Evolutionary conservation across 495 filamentous ascomycete species (phyloP).

Genomic region (Gamarada debralockiae): DNA sequence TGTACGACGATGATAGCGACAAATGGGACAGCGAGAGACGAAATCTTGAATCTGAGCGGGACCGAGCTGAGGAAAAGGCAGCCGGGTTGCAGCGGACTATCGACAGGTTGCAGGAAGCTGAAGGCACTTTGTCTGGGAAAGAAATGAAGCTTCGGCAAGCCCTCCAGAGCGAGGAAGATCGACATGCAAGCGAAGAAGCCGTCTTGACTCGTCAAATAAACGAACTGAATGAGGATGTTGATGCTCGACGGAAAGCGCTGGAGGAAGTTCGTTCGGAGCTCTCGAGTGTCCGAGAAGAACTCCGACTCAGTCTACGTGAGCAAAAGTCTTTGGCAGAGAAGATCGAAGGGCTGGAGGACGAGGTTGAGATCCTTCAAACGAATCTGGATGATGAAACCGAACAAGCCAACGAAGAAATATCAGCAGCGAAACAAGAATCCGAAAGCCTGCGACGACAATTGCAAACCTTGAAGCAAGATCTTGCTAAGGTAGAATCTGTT

Average conservation of each 20-base stretch:
- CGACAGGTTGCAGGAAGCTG: conserved; percentile 63
- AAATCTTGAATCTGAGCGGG: conserved; percentile 59
- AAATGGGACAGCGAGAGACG: conserved; percentile 66
- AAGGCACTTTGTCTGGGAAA: conserved; percentile 61
- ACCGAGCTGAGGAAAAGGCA: conserved; percentile 64
- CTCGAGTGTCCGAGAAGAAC: conserved; percentile 59
- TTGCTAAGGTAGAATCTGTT: conserved; percentile 36
- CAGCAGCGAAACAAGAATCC: conserved; percentile 42
- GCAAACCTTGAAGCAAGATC: conserved; percentile 37
- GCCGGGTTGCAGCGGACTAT: conserved; percentile 68
- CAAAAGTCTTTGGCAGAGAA: conserved; percentile 62
- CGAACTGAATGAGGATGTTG: conserved; percentile 53
- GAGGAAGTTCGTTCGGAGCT: conserved; percentile 56
- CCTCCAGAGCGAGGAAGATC: conserved; percentile 53
- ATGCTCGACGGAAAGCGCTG: conserved; percentile 47
- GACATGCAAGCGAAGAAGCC: conserved; percentile 52
- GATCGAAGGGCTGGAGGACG: conserved; percentile 72
- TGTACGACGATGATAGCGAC: conserved; percentile 65
- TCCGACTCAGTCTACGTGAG: conserved; percentile 61
- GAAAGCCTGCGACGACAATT: conserved; percentile 49
- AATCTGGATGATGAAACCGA: conserved; percentile 73
- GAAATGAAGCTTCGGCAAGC: conserved; percentile 62
- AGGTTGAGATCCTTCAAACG: conserved; percentile 71
- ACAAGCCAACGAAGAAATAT: conserved; percentile 52
- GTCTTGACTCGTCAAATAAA: conserved; percentile 51